Conservation (phyloP, 108 stramenopile genomes). For the Nitzschia palea region DNA sequence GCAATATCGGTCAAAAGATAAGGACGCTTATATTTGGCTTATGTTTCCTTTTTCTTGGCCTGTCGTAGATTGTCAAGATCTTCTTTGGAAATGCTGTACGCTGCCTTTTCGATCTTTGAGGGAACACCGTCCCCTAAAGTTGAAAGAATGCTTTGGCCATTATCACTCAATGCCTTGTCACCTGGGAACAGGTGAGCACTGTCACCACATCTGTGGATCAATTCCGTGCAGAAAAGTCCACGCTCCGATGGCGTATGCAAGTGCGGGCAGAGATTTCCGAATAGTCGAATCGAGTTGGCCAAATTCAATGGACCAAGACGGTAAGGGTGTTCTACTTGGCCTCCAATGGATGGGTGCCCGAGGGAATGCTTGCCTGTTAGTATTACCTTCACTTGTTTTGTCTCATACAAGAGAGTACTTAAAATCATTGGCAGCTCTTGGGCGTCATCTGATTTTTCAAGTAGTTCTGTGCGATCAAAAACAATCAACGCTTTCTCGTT, state of each 20-base stretch:
- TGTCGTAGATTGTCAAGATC: conserved; percentile 7
- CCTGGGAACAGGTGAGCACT: conserved; percentile 36
- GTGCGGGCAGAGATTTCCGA: conserved; percentile 69
- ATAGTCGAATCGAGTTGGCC: conserved; percentile 60
- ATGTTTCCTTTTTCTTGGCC: not conserved
- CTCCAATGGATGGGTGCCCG: conserved; percentile 49
- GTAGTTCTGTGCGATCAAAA: conserved; percentile 63
- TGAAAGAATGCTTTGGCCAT: conserved; percentile 29
- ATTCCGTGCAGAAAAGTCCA: conserved; percentile 31
- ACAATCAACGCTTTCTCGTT: conserved; percentile 64
- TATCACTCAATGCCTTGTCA: conserved; percentile 18
- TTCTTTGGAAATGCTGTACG: conserved; percentile 43
- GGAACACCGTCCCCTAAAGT: conserved; percentile 61
- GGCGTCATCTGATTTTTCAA: conserved; percentile 51
- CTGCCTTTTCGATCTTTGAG: conserved; percentile 53
- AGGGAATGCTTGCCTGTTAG: conserved; percentile 46
- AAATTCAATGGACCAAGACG: conserved; percentile 62
- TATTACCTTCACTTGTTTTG: conserved; percentile 59
- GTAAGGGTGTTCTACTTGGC: conserved; percentile 59
- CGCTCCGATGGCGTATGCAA: conserved; percentile 68
- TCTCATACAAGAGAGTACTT: conserved; percentile 60
- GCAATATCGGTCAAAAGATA: too few species aligned
- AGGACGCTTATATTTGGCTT: too few species aligned
- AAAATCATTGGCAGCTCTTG: conserved; percentile 70
- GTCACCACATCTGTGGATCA: conserved; percentile 38